These are phyloP conservation scores for Monilinia vaccinii-corymbosi DNA, from an alignment of 2,329 filamentous ascomycete species.

Conservation along the genomic window DNA sequence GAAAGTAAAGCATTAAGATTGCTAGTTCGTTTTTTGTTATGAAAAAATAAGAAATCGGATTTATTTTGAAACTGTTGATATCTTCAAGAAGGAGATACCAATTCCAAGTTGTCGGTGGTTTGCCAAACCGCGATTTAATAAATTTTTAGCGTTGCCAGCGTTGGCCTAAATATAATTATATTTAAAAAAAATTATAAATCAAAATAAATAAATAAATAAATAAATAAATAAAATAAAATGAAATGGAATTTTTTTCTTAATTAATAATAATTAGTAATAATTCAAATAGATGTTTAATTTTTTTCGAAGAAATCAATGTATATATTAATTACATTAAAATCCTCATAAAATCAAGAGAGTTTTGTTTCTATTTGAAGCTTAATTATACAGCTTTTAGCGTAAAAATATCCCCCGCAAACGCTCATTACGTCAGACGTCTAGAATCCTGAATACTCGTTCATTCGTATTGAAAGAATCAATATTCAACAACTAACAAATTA, in stretches of 20 bases:
- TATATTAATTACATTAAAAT: too few relatives aligned
- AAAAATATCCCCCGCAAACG: neutral
- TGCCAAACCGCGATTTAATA: slow-evolving; percentile 5
- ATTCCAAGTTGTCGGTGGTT: neutral
- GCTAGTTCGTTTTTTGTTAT: slow-evolving; percentile 8
- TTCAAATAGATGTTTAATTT: too few relatives aligned
- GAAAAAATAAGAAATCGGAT: neutral
- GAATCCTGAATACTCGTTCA: slow-evolving; percentile 6
- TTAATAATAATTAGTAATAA: too few relatives aligned
- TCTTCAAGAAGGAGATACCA: neutral
- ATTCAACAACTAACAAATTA: too few relatives aligned
- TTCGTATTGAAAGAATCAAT: neutral
- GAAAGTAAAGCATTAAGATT: slow-evolving; percentile 4
- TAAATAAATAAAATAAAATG: too few relatives aligned
- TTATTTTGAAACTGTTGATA: neutral
- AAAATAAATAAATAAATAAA: too few relatives aligned
- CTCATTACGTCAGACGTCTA: slow-evolving; percentile 6
- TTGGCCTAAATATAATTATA: too few relatives aligned
- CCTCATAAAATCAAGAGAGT: too few relatives aligned
- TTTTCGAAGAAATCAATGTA: too few relatives aligned
- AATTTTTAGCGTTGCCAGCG: neutral
- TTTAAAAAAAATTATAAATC: too few relatives aligned
- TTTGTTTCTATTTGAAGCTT: neutral
- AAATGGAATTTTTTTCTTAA: too few relatives aligned
- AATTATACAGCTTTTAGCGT: neutral